A percentile compares a stretch with the other conserved stretches of the same genome.
phyloP scores from a whole-genome alignment of 306 rosid genomes.

The Rosa chinensis region DNA sequence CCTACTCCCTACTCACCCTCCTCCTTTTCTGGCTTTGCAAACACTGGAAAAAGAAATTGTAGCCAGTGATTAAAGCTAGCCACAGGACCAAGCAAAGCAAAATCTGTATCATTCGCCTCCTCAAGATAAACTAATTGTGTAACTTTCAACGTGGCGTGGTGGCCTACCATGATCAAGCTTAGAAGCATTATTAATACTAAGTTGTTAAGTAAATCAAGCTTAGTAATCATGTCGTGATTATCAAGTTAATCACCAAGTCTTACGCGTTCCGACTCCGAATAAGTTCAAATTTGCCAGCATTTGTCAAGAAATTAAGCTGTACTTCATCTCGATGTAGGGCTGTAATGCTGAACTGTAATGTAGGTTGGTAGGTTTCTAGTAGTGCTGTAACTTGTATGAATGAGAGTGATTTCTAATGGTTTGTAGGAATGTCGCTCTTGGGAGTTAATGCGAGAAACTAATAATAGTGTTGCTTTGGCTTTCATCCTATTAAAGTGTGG shows the following conservation, averaged over 20 bases:
- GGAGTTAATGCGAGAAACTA: neutral
- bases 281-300: neutral
- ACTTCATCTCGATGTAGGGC: neutral
- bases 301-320: neutral
- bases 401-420: neutral
- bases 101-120: neutral
- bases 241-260: neutral
- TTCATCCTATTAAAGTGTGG: neutral
- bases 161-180: slow-evolving; percentile 18
- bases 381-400: neutral
- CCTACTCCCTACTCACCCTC: slow-evolving; percentile 15
- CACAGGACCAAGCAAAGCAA: slow-evolving; percentile 25
- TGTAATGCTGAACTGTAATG: neutral
- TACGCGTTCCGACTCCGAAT: neutral
- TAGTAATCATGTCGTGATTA: neutral
- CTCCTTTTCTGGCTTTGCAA: neutral
- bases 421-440: slow-evolving; percentile 3
- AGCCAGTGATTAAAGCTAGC: slow-evolving; percentile 22
- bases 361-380: neutral
- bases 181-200: slow-evolving; percentile 6
- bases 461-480: neutral
- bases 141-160: slow-evolving; percentile 29
- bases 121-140: neutral
- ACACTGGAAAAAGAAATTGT: slow-evolving; percentile 17
- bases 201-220: neutral